Evolutionary conservation across 2,329 filamentous ascomycete species (phyloP), one percentile per base, ranked within the genome.

Genomic region (Aureobasidium uvarum): DNA sequence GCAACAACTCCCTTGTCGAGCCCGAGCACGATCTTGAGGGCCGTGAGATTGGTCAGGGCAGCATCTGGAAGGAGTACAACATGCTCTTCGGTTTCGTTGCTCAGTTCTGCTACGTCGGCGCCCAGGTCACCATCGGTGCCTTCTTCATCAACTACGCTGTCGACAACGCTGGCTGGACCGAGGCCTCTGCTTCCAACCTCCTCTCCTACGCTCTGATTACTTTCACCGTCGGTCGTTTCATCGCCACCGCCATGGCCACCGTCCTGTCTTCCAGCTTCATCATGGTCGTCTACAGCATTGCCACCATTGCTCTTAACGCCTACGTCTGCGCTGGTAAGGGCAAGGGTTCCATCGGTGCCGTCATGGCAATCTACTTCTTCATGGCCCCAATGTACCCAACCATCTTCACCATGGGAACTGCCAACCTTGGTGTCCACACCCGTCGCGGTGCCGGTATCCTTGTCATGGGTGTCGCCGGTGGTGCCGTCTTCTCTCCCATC

Each of bases 141-240:
- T 75, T 77, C 69, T 77, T 77, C 72, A 76, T 77, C 72, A 77
- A 77, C 70, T 77, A 77, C 67, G 72, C 73, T n/a, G 74, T 71
- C 51, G 74, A 76, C 64, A 72, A 71, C 66, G 74, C 72, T 28
- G 52, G 67, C 13, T 75, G 71, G 68, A 69, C 69, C 48, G 59
- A 70, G 14, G 68, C 71, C 8, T 60, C 74, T 58, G 75, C 73
- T 60, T 74, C 75, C 28, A 72, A 74, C 66, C 74, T 77, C 73
- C 68, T 77, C 45, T 77, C 75, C 1, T 77, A 77, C 69, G 75
- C 71, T 16, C 69, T 76, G 63, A 76, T 77, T 69, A 74, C 71
- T 65, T 77, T 77, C 72, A 77, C 75, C 55, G 74, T 77, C 62
- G 75, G 74, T 48, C 75, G 75, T 28, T 77, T 77, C 73, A 77